Base-by-base conservation (phyloP, 1,139 yeast species). In the Taphrina pruni region DNA sequence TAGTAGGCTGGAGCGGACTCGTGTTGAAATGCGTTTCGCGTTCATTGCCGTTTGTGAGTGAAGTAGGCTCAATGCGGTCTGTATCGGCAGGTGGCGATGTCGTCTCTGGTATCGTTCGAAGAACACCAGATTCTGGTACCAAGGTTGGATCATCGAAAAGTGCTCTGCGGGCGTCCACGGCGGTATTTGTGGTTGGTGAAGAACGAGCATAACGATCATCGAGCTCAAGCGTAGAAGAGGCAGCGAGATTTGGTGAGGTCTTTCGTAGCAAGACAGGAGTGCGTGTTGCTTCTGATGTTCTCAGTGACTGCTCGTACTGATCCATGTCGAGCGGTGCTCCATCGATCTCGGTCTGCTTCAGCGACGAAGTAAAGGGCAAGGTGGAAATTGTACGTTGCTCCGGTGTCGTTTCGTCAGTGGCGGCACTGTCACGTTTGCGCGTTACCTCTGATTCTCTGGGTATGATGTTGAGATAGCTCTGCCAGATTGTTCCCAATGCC, bases 401-500 rank as follows among this genome's bases (percentile, higher is more conserved):
- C 14, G 48, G n/a, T n/a, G 36, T 41, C 12, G 48, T n/a, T 14
- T n/a, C 48, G 14, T 21, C 36, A 17, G 48, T 41, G 17, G 36
- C 60, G 12, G 6, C 36, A 41, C 48, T 56, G 14, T 36, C 36
- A 1, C 45, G 20, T 43, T 21, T 62, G 51, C 51, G 56, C 17
- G 14, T 17, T 20, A 35, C 36, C 17, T 43, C 58, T 21, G 14
- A 38, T n/a, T 35, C 60, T 11, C 55, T n/a, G 5, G 67, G 60
- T 45, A 64, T 32, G 55, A 64, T 56, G n/a, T 51, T 38, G 14
- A 64, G 67, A 21, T 64, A 64, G 55, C 61, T 50, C 38, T 64
- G 67, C 67, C 67, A 64, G 12, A 64, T 64, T 17, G 48, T 55
- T 48, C 67, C 61, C 9, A 64, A 46, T 8, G 48, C 60, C 55